phyloP scores from a whole-genome alignment of 306 rosid species.

The peach (Prunus persica) region DNA sequence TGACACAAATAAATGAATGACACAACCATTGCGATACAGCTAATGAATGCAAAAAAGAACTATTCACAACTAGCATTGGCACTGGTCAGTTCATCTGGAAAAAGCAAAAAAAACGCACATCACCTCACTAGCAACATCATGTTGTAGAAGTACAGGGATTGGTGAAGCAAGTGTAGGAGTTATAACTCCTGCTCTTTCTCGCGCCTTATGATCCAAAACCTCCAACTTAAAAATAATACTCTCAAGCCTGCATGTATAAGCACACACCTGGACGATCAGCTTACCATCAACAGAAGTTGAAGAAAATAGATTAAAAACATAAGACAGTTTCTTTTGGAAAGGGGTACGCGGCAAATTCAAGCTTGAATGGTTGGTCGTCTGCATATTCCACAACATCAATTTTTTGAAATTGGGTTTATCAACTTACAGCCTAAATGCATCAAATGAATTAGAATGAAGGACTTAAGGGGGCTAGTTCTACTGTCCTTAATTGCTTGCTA shows the following conservation, averaged over 20 bases:
- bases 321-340: neutral
- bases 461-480: neutral
- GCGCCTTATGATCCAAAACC: slow-evolving; percentile 93
- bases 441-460: neutral
- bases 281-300: neutral
- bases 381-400: neutral
- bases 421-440: neutral
- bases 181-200: slow-evolving; percentile 93
- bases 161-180: slow-evolving; percentile 89
- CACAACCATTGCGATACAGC: neutral
- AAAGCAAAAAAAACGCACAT: slow-evolving; percentile 3
- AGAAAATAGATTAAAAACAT: neutral
- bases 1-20: neutral
- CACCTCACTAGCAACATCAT: slow-evolving; percentile 86
- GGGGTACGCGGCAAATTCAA: neutral
- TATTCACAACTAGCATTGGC: neutral
- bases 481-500: neutral
- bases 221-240: slow-evolving; percentile 84
- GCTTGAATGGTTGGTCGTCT: neutral
- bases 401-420: neutral
- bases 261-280: slow-evolving; percentile 1
- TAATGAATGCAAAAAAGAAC: neutral
- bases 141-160: slow-evolving; percentile 69
- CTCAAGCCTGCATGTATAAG: slow-evolving; percentile 62
- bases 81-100: neutral